Evolutionary conservation across 495 filamentous ascomycete species (phyloP), one percentile per base, ranked within the genome.

Genomic region (Amorphotheca resinae): DNA sequence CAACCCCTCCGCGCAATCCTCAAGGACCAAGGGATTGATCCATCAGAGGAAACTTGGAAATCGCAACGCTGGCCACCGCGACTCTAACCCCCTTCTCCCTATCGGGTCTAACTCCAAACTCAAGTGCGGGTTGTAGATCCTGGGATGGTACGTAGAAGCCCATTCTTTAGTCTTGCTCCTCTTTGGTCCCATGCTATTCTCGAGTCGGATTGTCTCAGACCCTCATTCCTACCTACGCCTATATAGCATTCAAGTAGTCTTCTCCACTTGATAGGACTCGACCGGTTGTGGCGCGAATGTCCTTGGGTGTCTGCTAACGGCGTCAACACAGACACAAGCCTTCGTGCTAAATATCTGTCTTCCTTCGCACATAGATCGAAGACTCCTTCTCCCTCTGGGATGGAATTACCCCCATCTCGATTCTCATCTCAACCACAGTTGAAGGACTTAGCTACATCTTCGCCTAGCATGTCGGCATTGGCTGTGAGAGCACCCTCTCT

Each of bases 11-110:
- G 42, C 14, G 14, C 38, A 38, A 23, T 16, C 9, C 15, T 44
- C 1, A 14, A 46, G 16, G 44, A 43, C 25, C 18, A 2, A 35
- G 6, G 40, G 4, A 21, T 20, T 22, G 9, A 38, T 22, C 25
- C 23, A 36, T 31, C 33, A 28, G 12, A 25, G 28, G 12, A 14
- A 17, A 25, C 16, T 17, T 38, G 2, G 9, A 46, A 44, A 33
- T 38, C 45, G 44, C 44, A 52, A 52, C 34, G 26, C 43, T 51
- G 34, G 43, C 44, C 23, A 39, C 44, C 44, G 20, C 33, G 25
- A 23, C 44, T 34, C 32, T 43, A 43, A 38, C 32, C 37, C 40
- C 39, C 33, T 39, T 32, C 16, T 35, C 21, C 22, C 44, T 38
- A 35, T 18, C 23, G 40, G 49, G 44, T 15, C 44, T 47, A 31